A percentile compares a stretch with the other conserved stretches of the same genome.
phyloP scores from a whole-genome alignment of 108 stramenopile species.

The Aurantiochytrium sp. region DNA sequence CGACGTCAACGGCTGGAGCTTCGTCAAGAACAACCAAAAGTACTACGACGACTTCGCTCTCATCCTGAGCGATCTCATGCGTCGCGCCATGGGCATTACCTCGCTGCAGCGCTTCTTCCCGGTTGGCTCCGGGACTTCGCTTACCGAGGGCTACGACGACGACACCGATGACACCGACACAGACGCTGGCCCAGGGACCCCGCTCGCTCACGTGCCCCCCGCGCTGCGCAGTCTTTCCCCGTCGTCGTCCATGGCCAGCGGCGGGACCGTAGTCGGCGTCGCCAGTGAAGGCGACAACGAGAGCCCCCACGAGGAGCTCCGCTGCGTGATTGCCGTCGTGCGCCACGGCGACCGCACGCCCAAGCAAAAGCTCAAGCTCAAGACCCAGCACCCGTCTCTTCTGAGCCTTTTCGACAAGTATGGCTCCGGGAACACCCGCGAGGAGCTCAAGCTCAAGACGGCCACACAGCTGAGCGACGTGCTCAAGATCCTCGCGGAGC shows the following conservation, averaged over 20 bases:
- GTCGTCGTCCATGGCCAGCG: no score
- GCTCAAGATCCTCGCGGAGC: conserved; percentile 65
- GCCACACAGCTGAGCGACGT: conserved; percentile 80
- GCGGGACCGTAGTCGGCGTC: no score
- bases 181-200: neutral
- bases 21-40: conserved; percentile 78
- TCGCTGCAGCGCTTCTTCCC: conserved; percentile 46
- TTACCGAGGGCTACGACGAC: neutral
- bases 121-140: neutral
- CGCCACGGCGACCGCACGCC: conserved; percentile 97
- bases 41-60: conserved; percentile 92
- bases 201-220: neutral
- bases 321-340: conserved; percentile 90
- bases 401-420: conserved; percentile 73
- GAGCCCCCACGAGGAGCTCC: conserved; percentile 63
- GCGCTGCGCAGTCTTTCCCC: no score
- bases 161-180: conserved; percentile 4
- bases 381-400: conserved; percentile 68
- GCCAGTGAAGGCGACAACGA: no score
- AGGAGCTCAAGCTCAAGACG: conserved; percentile 88
- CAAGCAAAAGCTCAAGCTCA: conserved; percentile 97
- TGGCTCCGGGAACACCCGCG: conserved; percentile 56
- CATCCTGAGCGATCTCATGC: conserved; percentile 74
- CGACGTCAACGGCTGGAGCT: conserved; percentile 98
- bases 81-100: conserved; percentile 70